Conservation (phyloP, 305 asterid genomes). For the Solanum hybrid region DNA sequence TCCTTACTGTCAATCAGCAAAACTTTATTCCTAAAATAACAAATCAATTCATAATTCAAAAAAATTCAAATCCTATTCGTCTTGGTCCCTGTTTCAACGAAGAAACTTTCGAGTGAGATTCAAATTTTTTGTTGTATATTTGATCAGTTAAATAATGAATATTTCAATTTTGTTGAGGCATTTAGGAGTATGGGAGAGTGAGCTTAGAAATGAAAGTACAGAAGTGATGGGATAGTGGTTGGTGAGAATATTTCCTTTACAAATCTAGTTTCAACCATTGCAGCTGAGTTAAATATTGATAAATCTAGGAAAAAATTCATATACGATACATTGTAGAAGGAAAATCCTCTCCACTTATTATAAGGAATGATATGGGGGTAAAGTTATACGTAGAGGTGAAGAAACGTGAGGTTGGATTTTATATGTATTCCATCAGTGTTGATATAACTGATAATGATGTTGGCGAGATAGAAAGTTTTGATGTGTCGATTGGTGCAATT, state of each 20-base stretch:
- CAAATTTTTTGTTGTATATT: neutral
- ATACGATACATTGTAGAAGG: too few relatives aligned
- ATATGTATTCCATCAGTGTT: too few relatives aligned
- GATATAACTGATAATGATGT: too few relatives aligned
- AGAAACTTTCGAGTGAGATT: neutral
- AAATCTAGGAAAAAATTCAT: too few relatives aligned
- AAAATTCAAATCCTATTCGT: neutral
- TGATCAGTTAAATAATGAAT: neutral
- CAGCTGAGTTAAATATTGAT: too few relatives aligned
- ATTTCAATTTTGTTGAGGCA: neutral
- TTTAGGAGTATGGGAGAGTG: neutral
- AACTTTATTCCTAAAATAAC: neutral
- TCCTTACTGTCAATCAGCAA: neutral
- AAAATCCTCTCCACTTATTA: too few relatives aligned
- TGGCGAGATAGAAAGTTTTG: too few relatives aligned
- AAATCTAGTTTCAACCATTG: neutral
- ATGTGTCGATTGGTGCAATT: too few relatives aligned
- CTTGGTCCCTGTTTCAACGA: neutral
- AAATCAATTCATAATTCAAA: neutral
- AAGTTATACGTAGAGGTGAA: too few relatives aligned
- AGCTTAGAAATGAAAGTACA: neutral
- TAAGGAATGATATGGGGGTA: too few relatives aligned
- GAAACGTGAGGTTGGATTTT: too few relatives aligned
- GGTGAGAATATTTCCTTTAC: neutral
- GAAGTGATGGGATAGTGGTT: neutral